Evolutionary conservation across 129 eudicot genomes (phyloP).

Genomic region (Tanacetum coccineum): DNA sequence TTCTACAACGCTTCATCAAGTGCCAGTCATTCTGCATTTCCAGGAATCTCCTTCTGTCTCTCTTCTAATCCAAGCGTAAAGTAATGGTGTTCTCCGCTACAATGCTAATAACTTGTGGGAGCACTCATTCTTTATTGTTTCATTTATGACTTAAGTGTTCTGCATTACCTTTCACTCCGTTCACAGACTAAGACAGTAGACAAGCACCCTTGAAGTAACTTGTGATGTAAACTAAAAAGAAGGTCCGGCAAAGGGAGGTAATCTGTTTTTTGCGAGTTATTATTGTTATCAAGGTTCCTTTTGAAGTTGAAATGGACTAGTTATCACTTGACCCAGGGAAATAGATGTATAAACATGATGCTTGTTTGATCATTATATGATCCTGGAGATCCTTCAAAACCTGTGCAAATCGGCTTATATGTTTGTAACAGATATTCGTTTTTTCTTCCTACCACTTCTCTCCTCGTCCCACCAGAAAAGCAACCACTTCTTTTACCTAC

Average conservation of each 20-base stretch:
- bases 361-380: too few relatives aligned
- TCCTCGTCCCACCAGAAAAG: slow-evolving; percentile 8
- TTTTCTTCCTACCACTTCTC: background rate
- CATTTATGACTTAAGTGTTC: background rate
- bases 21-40: too few relatives aligned
- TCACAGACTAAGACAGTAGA: background rate
- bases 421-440: too few relatives aligned
- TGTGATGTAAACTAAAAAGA: background rate
- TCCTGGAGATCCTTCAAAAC: too few relatives aligned
- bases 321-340: background rate
- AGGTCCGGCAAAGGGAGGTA: background rate
- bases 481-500: background rate
- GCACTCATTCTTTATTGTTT: too few relatives aligned
- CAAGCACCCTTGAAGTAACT: background rate
- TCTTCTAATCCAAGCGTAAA: background rate
- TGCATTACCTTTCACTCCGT: background rate
- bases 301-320: background rate
- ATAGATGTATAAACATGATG: too few relatives aligned
- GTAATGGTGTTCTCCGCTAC: background rate
- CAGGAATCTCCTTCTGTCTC: too few relatives aligned
- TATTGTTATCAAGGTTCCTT: background rate
- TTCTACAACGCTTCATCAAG: too few relatives aligned
- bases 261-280: background rate
- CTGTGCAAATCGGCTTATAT: too few relatives aligned
- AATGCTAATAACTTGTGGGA: background rate